phyloP scores from a whole-genome alignment of 169 alveolate genomes.

The Fabrea salina region DNA sequence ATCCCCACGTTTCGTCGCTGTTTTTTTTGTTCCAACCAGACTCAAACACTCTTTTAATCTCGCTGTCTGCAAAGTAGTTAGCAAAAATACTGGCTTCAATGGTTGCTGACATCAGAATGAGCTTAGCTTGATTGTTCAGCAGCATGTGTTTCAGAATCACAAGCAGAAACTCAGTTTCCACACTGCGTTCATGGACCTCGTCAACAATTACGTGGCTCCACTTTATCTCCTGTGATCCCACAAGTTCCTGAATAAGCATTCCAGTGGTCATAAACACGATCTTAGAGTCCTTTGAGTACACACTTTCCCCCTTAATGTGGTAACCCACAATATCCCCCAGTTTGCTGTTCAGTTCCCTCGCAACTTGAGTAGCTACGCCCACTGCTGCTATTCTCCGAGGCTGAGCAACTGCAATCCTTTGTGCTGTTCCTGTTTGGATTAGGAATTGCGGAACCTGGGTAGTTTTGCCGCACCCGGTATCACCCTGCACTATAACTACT shows the following conservation, averaged over 20 bases:
- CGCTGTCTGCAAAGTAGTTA: conserved; percentile 57
- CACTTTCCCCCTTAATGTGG: conserved; percentile 71
- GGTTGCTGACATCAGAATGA: conserved; percentile 85
- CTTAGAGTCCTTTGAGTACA: conserved; percentile 43
- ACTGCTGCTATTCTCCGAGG: conserved; percentile 99
- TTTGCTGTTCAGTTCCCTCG: conserved; percentile 97
- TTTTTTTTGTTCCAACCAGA: conserved; percentile 7
- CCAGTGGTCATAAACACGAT: conserved; percentile 83
- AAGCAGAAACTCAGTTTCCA: conserved; percentile 76
- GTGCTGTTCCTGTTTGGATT: conserved; percentile 75
- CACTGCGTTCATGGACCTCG: conserved; percentile 87
- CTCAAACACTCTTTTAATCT: conserved; percentile 36
- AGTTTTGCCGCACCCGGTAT: conserved; percentile 99
- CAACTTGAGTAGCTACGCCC: conserved; percentile 96
- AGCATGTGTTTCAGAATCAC: conserved; percentile 72
- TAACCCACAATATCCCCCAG: conserved; percentile 95
- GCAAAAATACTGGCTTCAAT: conserved; percentile 63
- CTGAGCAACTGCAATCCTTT: conserved; percentile 34
- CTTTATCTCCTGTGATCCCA: conserved; percentile 56
- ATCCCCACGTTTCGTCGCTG: background rate
- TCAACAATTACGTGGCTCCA: conserved; percentile 77
- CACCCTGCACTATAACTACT: conserved; percentile 86
- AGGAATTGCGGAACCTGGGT: conserved; percentile 97
- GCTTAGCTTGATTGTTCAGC: conserved; percentile 43
- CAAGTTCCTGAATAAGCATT: conserved; percentile 73